Base-by-base conservation (phyloP, 1,284 basidiomycete species). In the Inonotus obliquus region DNA sequence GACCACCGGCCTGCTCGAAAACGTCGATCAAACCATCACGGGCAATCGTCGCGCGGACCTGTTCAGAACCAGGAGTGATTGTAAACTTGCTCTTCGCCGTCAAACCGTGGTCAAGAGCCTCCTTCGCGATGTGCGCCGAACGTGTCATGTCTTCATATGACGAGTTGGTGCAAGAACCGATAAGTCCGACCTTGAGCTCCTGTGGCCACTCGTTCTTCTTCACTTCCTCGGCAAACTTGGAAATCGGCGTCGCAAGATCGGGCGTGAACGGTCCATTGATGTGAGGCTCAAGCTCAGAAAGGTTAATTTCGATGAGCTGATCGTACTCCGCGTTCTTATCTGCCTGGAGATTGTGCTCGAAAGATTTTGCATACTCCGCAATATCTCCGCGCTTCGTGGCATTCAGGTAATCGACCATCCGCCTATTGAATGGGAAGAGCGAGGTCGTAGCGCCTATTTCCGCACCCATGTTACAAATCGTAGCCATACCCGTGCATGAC, bases 61-160 rank as follows among this genome's bases (percentile, higher is more conserved):
- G 96, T 79, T 99, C 97, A 57, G 93, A 96, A 76, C 97, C 96
- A 67, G 96, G 97, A 60, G 96, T 98, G 76, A 99, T 91, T 65
- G 94, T 98, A 85, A 97, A 98, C 78, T 88, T 87, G 77, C 92
- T 91, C 87, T 96, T 94, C 75, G 89, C 84, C 69, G 86, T 81
- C 65, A 98, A 83, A 69, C 97, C 96, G 74, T 96, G 95, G 14
- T 80, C 80, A 59, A 85, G 76, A 66, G 96, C 97, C 79, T 99
- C 89, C 69, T 84, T 84, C 69, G 92, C 95, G 72, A 99, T 98
- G 59, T 91, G 91, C 54, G 95, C 95, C 49, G 96, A 92, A 72
- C 97, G 94, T 54, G 93, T 92, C 96, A 99, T 98, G 80, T 99
- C 97, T 81, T 99, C 97, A 76, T 99, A 99, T 32, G 97, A 99